Evolutionary conservation across 2,329 filamentous ascomycete species (phyloP).

Genomic region (Calonectria hawksworthii): DNA sequence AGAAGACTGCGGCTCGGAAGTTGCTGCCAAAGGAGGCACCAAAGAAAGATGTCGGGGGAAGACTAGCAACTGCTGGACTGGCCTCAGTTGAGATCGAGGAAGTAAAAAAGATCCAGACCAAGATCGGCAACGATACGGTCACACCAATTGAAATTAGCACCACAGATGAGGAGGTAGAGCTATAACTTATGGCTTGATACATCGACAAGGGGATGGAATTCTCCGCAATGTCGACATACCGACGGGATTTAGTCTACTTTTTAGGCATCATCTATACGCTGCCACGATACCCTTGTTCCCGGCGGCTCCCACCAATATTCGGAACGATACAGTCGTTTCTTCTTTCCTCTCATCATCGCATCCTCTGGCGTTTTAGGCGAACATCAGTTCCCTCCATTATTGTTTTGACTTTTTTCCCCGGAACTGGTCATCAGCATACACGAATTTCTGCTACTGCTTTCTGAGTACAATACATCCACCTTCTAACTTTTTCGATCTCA

Average conservation of each 20-base stretch:
- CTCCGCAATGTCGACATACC: constrained; percentile 11
- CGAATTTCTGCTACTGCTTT: constrained; percentile 19
- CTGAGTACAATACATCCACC: constrained; percentile 11
- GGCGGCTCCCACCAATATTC: constrained; percentile 15
- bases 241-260: constrained; percentile 17
- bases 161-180: constrained; percentile 36
- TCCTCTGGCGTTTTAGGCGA: constrained; percentile 27
- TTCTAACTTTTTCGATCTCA: not conserved
- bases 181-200: constrained; percentile 21
- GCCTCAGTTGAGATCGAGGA: constrained; percentile 18
- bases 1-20: constrained; percentile 20
- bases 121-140: constrained; percentile 25
- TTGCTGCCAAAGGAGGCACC: not conserved
- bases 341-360: constrained; percentile 16
- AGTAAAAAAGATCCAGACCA: constrained; percentile 24
- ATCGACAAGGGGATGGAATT: constrained; percentile 8
- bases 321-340: not conserved
- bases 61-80: constrained; percentile 9
- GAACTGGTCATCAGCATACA: constrained; percentile 19
- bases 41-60: not conserved
- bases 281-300: constrained; percentile 41
- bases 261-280: constrained; percentile 34
- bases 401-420: not conserved
- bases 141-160: constrained; percentile 33
- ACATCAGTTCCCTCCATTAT: constrained; percentile 1